Evolutionary conservation across 2,329 filamentous ascomycete species (phyloP).

Genomic region (Aspergillus brunneoviolaceus): DNA sequence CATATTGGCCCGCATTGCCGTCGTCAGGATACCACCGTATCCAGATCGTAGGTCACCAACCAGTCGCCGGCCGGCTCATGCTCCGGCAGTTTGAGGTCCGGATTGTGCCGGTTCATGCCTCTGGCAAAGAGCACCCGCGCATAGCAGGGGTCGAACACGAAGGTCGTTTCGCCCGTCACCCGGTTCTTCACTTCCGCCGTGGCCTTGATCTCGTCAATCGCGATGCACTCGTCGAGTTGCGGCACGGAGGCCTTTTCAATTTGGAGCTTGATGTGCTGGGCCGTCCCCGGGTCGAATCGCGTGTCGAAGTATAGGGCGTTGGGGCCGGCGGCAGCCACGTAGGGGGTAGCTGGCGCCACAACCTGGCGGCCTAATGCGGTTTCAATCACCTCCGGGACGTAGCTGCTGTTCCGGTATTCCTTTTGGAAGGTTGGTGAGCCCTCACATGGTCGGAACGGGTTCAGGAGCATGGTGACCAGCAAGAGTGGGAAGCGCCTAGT

Average conservation of each 20-base stretch:
- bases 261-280: neutral
- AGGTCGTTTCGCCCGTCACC: too few species aligned
- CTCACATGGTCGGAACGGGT: neutral
- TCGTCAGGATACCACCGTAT: too few species aligned
- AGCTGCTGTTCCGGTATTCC: neutral
- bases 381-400: neutral
- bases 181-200: neutral
- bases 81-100: too few species aligned
- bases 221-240: neutral
- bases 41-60: too few species aligned
- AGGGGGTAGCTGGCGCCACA: neutral
- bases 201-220: neutral
- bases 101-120: too few species aligned
- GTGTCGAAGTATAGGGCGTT: neutral
- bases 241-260: neutral
- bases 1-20: too few species aligned
- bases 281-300: neutral
- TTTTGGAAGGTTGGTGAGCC: conserved; percentile 1
- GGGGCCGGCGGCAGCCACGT: neutral
- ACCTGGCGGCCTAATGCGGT: neutral
- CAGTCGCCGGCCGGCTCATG: too few species aligned
- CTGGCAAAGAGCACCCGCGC: too few species aligned
- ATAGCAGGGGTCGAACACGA: too few species aligned
- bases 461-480: neutral
- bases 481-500: neutral